These are phyloP conservation scores for Tolypocladium inflatum DNA, from an alignment of 2,329 filamentous ascomycete genomes.

Conservation along the genomic window DNA sequence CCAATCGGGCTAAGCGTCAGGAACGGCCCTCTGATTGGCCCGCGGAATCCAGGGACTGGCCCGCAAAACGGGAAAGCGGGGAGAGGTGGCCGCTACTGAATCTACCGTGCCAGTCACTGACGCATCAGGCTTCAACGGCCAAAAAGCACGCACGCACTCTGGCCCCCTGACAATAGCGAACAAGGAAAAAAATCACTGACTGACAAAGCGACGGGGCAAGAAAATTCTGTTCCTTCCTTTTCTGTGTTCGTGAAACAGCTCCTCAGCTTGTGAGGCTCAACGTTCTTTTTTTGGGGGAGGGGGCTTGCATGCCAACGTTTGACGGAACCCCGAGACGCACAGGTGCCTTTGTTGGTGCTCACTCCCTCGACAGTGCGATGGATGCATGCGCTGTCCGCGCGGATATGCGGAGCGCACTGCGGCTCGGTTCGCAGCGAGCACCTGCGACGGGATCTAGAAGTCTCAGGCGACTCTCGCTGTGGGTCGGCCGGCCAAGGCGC, in stretches of 20 bases:
- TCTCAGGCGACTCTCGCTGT: background rate
- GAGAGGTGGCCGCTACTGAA: background rate
- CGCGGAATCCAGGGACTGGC: slow-evolving; percentile 17
- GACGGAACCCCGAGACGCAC: background rate
- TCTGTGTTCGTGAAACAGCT: background rate
- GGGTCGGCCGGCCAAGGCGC: background rate
- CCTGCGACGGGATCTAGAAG: background rate
- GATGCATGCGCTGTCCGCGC: background rate
- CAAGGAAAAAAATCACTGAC: background rate
- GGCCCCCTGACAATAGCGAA: background rate
- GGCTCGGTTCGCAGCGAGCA: background rate
- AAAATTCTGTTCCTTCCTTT: background rate
- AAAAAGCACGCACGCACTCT: background rate
- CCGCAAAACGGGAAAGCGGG: slow-evolving; percentile 2
- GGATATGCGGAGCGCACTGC: background rate
- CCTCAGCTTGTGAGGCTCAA: background rate
- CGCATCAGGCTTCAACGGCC: background rate
- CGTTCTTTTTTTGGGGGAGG: too few relatives aligned
- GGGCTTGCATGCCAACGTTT: too few relatives aligned
- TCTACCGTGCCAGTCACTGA: background rate
- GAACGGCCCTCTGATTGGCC: slow-evolving; percentile 29
- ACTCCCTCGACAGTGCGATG: background rate
- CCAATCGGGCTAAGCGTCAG: slow-evolving; percentile 24
- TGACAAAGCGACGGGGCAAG: background rate
- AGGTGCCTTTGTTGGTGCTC: background rate